Evolutionary conservation across 2,329 filamentous ascomycete species (phyloP).

Genomic region (Trichophyton mentagrophytes): DNA sequence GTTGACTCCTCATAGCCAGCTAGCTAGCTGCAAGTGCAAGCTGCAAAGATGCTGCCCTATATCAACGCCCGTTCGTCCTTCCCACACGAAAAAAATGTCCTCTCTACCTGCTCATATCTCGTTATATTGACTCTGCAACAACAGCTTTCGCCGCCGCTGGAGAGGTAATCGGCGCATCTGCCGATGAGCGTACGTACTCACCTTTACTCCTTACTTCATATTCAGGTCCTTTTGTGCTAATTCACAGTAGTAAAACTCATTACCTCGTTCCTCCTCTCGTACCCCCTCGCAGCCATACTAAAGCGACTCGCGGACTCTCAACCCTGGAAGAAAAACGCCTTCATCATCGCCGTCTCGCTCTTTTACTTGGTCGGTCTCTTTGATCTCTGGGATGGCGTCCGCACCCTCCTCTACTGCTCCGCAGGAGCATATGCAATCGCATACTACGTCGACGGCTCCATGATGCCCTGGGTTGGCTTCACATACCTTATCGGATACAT

Average conservation of each 20-base stretch:
- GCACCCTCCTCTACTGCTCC: constrained; percentile 67
- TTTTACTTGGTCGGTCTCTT: constrained; percentile 94
- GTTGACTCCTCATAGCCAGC: not conserved
- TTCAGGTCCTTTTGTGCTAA: not conserved
- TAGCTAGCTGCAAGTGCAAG: not conserved
- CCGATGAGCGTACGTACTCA: constrained; percentile 46
- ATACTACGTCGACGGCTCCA: constrained; percentile 67
- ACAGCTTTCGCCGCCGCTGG: constrained; percentile 50
- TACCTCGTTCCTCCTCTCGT: constrained; percentile 79
- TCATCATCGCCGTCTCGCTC: constrained; percentile 64
- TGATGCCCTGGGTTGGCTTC: constrained; percentile 97
- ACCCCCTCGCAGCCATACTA: constrained; percentile 73
- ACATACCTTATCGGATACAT: constrained; percentile 91
- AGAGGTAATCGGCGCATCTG: constrained; percentile 46
- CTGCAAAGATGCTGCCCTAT: constrained; percentile 46
- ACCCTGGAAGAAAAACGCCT: constrained; percentile 75
- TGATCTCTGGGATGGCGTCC: constrained; percentile 74
- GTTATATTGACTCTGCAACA: constrained; percentile 10
- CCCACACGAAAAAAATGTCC: not conserved
- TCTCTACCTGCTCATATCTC: too few relatives aligned
- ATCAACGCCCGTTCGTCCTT: constrained; percentile 43
- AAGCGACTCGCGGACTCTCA: constrained; percentile 81
- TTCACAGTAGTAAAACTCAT: constrained; percentile 53
- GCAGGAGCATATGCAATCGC: constrained; percentile 72
- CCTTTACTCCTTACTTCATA: not conserved